These are phyloP conservation scores for Arabidopsis hybrid DNA, from an alignment of 441 rosid species.

Conservation along the genomic window DNA sequence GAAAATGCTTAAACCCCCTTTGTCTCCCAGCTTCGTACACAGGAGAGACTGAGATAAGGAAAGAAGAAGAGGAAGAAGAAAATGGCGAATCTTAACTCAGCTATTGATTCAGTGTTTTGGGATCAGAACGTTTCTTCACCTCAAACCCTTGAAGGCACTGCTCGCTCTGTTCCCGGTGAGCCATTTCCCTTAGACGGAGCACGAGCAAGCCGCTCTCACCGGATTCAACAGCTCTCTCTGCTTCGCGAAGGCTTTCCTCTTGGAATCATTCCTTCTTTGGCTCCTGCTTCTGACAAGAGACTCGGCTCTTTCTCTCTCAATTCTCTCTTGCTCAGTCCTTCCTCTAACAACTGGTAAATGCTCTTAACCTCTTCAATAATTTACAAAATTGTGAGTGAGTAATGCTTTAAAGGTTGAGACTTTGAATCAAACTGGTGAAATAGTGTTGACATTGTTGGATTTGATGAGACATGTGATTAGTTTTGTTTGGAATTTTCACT, in stretches of 20 bases:
- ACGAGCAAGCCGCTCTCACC: constrained; percentile 71
- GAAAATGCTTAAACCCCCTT: constrained; percentile 34
- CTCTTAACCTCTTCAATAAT: constrained; percentile 1
- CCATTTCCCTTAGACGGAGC: constrained; percentile 71
- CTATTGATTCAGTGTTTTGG: constrained; percentile 82
- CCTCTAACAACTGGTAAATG: constrained; percentile 61
- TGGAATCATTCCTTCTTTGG: constrained; percentile 72
- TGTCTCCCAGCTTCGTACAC: constrained; percentile 13
- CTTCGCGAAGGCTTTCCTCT: constrained; percentile 74
- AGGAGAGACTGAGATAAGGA: constrained; percentile 37
- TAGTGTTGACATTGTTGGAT: constrained; percentile 8
- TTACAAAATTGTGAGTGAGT: neutral
- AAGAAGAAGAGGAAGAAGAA: constrained; percentile 22
- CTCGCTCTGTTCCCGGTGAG: constrained; percentile 75
- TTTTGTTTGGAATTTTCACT: neutral
- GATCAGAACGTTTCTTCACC: constrained; percentile 75
- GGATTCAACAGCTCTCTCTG: constrained; percentile 85
- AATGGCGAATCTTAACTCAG: constrained; percentile 81
- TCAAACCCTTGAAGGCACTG: constrained; percentile 66
- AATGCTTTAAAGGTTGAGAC: neutral
- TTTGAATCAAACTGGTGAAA: neutral
- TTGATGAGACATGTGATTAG: constrained; percentile 15
- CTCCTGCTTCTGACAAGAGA: constrained; percentile 60
- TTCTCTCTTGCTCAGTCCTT: constrained; percentile 63
- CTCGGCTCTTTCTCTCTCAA: constrained; percentile 75